Evolutionary conservation across 2,329 filamentous ascomycete species (phyloP), one percentile per base, ranked within the genome.

Genomic region (Aureobasidium sp.): DNA sequence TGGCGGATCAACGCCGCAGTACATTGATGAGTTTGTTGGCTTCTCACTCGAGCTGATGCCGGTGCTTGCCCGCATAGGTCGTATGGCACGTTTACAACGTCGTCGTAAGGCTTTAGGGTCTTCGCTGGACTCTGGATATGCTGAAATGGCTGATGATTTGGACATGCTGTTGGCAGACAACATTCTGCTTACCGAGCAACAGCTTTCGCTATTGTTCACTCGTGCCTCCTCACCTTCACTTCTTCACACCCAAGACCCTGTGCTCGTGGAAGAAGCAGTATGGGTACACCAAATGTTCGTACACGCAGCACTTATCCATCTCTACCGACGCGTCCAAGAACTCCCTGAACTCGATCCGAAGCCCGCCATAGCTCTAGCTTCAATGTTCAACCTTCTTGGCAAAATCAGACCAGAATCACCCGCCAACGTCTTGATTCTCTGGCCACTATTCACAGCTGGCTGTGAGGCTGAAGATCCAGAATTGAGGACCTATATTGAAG

Each of bases 1-100:
- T n/a, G 19, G 21, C 14, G 21, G 19, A 17, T 32, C 44, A 4
- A 32, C 44, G 7, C 44, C 51, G 12, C 39, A 45, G 16, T 37
- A 53, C 30, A 39, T 53, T 27, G 51, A 53, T 25, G 51, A 53
- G 17, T 53, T 53, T n/a, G 51, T 53, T n/a, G 51, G 51, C 25
- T 53, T 53, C 16, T 53, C 51, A 12, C 34, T 53, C 11, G 51
- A 53, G 12, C 25, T 53, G 14, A 47, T 53, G 51, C 51, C 51
- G 3, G 39, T 53, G 2, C 40, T 53, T 11, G 40, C 51, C 3
- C 30, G 51, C 10, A 53, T 53, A 29, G 34, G 40, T 5, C 51
- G 51, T 27, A 53, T 53, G 51, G 51, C 51, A 14, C 51, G 51
- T 16, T 17, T 53, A 10, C 51, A 53, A n/a, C 40, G 39, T 10